These are phyloP conservation scores for Penicillium turbatum DNA, from an alignment of 495 filamentous ascomycete species.

Conservation along the genomic window DNA sequence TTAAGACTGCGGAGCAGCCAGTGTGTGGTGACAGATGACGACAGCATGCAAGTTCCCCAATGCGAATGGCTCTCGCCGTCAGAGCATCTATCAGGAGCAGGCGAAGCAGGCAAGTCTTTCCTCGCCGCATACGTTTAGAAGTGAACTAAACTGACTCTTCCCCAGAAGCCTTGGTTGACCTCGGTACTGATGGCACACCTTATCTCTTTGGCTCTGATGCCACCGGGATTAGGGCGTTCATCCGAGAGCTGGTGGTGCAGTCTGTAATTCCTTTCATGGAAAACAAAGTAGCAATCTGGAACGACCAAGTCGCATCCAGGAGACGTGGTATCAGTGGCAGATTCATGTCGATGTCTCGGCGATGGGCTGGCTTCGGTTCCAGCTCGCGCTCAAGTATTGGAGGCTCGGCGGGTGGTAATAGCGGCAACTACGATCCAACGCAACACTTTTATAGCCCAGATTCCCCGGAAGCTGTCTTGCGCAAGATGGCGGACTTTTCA, in stretches of 20 bases:
- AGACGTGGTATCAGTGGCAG: constrained; percentile 81
- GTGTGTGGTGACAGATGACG: constrained; percentile 88
- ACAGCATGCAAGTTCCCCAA: constrained; percentile 72
- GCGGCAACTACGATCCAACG: constrained; percentile 70
- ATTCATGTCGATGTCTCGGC: constrained; percentile 87
- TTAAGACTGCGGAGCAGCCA: constrained; percentile 77
- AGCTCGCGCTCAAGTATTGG: constrained; percentile 42
- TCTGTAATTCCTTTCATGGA: constrained; percentile 95
- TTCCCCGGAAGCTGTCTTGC: constrained; percentile 80
- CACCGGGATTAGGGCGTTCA: constrained; percentile 77
- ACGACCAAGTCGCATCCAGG: constrained; percentile 92
- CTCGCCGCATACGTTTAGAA: not conserved
- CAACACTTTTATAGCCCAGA: constrained; percentile 81
- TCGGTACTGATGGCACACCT: constrained; percentile 60
- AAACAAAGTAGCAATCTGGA: constrained; percentile 82
- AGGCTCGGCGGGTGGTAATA: constrained; percentile 37
- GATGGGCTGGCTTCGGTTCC: constrained; percentile 76
- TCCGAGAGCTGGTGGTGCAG: constrained; percentile 89
- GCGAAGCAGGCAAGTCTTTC: constrained; percentile 49
- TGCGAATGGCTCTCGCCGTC: constrained; percentile 85
- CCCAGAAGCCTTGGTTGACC: constrained; percentile 49
- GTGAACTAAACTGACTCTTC: constrained; percentile 16
- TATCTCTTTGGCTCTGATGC: constrained; percentile 91
- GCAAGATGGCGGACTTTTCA: constrained; percentile 88
- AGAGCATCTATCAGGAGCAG: constrained; percentile 74